These are phyloP conservation scores for Aschersonia sp. DNA, from an alignment of 2,329 filamentous ascomycete genomes.

Conservation along the genomic window DNA sequence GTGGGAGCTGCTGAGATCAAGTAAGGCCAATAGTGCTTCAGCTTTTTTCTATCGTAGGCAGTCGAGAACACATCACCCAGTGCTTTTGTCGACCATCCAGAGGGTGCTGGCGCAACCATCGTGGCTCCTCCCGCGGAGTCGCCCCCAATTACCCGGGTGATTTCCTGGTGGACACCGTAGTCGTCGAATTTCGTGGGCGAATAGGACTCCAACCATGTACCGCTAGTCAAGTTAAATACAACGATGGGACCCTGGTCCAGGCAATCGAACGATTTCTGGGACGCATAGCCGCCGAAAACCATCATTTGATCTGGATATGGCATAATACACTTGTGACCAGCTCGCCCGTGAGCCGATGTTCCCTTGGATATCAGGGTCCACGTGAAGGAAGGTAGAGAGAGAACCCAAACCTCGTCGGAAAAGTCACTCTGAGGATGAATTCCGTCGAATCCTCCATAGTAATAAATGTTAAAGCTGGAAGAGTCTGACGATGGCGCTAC, in stretches of 20 bases:
- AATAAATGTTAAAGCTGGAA: constrained; percentile 72
- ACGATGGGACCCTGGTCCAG: constrained; percentile 38
- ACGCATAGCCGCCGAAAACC: constrained; percentile 52
- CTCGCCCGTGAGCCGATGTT: constrained; percentile 40
- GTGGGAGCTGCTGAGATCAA: background rate
- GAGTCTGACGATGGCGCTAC: constrained; percentile 56
- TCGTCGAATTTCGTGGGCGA: constrained; percentile 44
- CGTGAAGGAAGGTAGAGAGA: constrained; percentile 67
- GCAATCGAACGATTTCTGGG: constrained; percentile 21
- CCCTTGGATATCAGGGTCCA: constrained; percentile 47
- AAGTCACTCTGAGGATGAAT: constrained; percentile 22
- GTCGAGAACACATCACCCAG: constrained; percentile 39
- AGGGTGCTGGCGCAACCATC: constrained; percentile 44
- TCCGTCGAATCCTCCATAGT: constrained; percentile 63
- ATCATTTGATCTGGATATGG: constrained; percentile 73
- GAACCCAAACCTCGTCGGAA: constrained; percentile 63
- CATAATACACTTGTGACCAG: constrained; percentile 62
- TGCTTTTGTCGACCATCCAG: constrained; percentile 34
- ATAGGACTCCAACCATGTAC: constrained; percentile 57
- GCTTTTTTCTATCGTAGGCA: constrained; percentile 39
- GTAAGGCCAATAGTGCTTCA: constrained; percentile 49
- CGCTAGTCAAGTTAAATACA: constrained; percentile 59
- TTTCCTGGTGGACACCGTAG: constrained; percentile 56
- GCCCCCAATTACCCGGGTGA: constrained; percentile 56
- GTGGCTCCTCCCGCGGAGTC: constrained; percentile 54